Evolutionary conservation across 108 stramenopile species (phyloP), one percentile per base, ranked within the genome.

Genomic region (Poteriospumella lacustris): DNA sequence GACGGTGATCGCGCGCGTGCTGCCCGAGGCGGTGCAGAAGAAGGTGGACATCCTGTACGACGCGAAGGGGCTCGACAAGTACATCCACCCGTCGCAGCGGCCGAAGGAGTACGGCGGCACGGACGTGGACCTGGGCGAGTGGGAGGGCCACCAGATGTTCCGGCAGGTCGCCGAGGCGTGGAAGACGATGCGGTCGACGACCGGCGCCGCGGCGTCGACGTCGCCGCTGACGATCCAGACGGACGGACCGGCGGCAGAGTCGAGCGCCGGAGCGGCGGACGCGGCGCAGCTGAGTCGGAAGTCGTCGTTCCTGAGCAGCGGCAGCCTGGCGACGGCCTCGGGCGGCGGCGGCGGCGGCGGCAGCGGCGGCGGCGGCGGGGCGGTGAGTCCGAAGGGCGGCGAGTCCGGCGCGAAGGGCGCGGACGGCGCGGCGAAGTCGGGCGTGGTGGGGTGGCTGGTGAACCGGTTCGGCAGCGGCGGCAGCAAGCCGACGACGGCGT

Each of bases 11-110:
- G 70, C 70, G 26, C 43, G 70, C 5, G 70, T 42, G 31, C 31
- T 73, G 31, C 70, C 70, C 28, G 70, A 73, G 15, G 12, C 70
- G 3, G 70, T 73, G 44, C 12, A 73, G 70, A 73, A 39, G 15
- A 73, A 73, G 31, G 31, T 73, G 29, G 60, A 64, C 36, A 64
- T 64, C 36, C 31, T 64, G 3, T 64, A 64, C 36, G 60, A 64
- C 36, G 15, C 15, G 5, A 19, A 64, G 31, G 60, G 60, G 31
- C 24, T 64, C 9, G 60, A 31, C 31, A 64, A 64, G 31, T 64
- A 64, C 31, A 64, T 64, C 60, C 60, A 64, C 36, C 60, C 60
- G 5, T 26, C 47, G 5, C 70, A 73, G 33, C 70, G 36, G 3
- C 70, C 70, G 9, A 9, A 24, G 12, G 36, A 42, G 5, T 73